These are phyloP conservation scores for Echium plantagineum DNA, from an alignment of 257 asterid genomes.

Conservation along the genomic window DNA sequence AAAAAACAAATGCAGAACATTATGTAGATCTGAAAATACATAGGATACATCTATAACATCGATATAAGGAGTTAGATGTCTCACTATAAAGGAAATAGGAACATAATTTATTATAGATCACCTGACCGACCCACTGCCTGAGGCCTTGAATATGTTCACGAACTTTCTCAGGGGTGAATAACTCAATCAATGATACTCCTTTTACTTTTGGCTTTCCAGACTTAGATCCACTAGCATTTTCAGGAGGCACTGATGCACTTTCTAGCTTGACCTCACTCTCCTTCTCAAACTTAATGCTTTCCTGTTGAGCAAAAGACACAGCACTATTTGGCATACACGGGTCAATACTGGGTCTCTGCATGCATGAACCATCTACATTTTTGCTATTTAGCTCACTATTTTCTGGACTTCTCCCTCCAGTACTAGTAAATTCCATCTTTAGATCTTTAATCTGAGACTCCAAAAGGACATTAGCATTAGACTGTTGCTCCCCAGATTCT, in stretches of 20 bases:
- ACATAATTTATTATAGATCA: slow-evolving; percentile 6
- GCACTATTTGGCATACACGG: slow-evolving; percentile 21
- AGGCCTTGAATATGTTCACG: slow-evolving; percentile 77
- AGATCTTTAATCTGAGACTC: slow-evolving; percentile 40
- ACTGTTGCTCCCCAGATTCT: slow-evolving; percentile 29
- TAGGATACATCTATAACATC: no score
- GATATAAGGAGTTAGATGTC: no score
- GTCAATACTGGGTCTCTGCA: slow-evolving; percentile 37
- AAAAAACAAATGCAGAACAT: no score
- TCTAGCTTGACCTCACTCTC: slow-evolving; percentile 51
- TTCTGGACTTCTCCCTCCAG: slow-evolving; percentile 34
- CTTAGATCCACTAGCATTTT: slow-evolving; percentile 44
- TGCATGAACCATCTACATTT: slow-evolving; percentile 27
- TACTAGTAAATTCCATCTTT: slow-evolving; percentile 39
- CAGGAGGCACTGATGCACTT: slow-evolving; percentile 31
- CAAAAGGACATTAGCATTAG: slow-evolving; percentile 21
- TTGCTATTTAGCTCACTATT: slow-evolving; percentile 31
- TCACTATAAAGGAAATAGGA: no score
- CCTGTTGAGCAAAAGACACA: slow-evolving; percentile 30
- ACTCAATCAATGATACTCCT: slow-evolving; percentile 86
- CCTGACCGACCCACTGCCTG: slow-evolving; percentile 98
- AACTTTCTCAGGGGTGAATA: slow-evolving; percentile 88
- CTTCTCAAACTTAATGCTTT: slow-evolving; percentile 39
- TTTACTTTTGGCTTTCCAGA: slow-evolving; percentile 89
- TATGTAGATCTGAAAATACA: no score